Percentiles rank a stretch among this genome's conserved stretches.
Evolutionary conservation across 768 basidiomycete species (phyloP).

Genomic region (Symmetrospora coprosmae): DNA sequence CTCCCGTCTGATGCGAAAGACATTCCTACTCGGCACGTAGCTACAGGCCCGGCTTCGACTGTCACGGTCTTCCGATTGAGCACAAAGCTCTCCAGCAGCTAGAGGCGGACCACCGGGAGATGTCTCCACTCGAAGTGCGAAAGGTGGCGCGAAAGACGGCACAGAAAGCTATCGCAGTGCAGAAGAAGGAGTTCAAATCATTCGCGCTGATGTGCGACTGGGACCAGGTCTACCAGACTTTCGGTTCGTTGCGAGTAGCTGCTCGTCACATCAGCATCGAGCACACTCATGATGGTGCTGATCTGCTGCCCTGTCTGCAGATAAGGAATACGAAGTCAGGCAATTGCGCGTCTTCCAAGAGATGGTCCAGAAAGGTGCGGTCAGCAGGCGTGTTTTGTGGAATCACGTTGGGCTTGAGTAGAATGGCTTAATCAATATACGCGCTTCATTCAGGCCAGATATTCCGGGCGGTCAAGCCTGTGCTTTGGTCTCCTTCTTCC

Average conservation of each 20-base stretch:
- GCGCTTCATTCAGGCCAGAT: slow-evolving; percentile 1
- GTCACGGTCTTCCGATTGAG: slow-evolving; percentile 93
- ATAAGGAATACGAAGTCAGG: slow-evolving; percentile 71
- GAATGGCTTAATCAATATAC: no score
- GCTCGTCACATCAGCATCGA: neutral
- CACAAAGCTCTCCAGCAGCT: slow-evolving; percentile 74
- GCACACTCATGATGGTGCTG: no score
- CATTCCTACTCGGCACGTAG: slow-evolving; percentile 41
- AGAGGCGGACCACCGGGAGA: slow-evolving; percentile 40
- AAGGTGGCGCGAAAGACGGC: slow-evolving; percentile 59
- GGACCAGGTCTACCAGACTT: slow-evolving; percentile 63
- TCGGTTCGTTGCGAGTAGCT: slow-evolving; percentile 45
- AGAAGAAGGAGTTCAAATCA: slow-evolving; percentile 62
- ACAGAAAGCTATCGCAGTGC: slow-evolving; percentile 54
- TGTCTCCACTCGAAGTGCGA: slow-evolving; percentile 54
- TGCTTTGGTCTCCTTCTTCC: slow-evolving; percentile 76
- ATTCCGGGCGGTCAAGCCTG: slow-evolving; percentile 19
- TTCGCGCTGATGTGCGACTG: slow-evolving; percentile 90
- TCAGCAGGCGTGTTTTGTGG: neutral
- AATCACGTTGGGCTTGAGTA: neutral
- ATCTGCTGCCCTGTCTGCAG: no score
- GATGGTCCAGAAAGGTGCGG: slow-evolving; percentile 69
- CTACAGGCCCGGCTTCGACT: slow-evolving; percentile 93
- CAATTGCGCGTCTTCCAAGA: slow-evolving; percentile 69
- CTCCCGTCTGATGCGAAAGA: neutral